Evolutionary conservation across 1,284 basidiomycete genomes (phyloP).

Genomic region (Vanrija sp.): DNA sequence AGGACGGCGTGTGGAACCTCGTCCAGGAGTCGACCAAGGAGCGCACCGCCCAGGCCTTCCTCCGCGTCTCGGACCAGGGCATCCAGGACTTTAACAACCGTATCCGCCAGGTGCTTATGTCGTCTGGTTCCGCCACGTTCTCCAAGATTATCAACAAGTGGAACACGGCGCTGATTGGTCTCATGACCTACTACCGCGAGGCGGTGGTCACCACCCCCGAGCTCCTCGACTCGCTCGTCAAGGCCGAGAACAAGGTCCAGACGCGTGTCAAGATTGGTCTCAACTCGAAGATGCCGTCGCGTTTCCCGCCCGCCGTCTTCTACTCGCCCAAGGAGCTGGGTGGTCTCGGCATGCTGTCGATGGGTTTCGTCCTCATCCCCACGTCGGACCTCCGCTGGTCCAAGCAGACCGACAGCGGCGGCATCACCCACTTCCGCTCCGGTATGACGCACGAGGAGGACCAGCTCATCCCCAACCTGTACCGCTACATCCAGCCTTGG

Average conservation of each 20-base stretch:
- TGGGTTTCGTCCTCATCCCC: constrained; percentile 98
- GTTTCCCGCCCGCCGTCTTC: constrained; percentile 95
- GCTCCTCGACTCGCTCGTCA: constrained; percentile 86
- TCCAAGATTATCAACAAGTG: constrained; percentile 99
- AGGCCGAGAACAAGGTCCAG: constrained; percentile 98
- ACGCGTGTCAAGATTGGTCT: constrained; percentile 98
- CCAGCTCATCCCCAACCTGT: constrained; percentile 92
- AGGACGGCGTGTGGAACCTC: constrained; percentile 96
- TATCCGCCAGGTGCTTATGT: constrained; percentile 96
- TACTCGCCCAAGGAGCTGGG: constrained; percentile 94
- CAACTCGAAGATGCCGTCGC: constrained; percentile 98
- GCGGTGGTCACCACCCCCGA: constrained; percentile 98
- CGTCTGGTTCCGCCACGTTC: constrained; percentile 97
- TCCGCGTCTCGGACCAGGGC: constrained; percentile 94
- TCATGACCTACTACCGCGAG: constrained; percentile 98
- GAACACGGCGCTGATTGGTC: constrained; percentile 91
- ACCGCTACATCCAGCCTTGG: constrained; percentile 98
- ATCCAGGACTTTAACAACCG: constrained; percentile 95
- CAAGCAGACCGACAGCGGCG: constrained; percentile 94
- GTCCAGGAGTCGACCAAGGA: constrained; percentile 96
- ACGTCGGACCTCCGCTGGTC: constrained; percentile 96
- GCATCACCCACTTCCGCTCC: constrained; percentile 91
- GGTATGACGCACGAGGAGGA: constrained; percentile 96
- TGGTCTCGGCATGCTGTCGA: constrained; percentile 97
- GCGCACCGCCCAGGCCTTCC: constrained; percentile 92